Conservation (phyloP, 176 grass and related monocot genomes). For the Carex kokanica region DNA sequence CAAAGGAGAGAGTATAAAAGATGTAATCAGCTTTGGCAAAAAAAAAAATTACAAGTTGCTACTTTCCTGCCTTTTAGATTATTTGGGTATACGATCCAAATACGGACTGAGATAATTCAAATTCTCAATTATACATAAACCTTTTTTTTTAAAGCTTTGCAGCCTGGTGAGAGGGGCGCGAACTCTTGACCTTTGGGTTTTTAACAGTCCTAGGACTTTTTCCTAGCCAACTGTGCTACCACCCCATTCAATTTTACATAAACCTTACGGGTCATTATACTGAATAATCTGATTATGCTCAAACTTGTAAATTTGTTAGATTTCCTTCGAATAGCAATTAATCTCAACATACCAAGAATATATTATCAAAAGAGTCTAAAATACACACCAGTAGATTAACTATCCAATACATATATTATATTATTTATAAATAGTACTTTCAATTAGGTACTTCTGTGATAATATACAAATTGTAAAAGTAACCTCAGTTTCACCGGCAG, state of each 20-base stretch:
- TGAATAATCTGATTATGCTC: background rate
- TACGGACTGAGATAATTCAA: background rate
- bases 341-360: background rate
- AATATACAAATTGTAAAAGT: conserved; percentile 24
- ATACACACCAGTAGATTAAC: background rate
- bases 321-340: background rate
- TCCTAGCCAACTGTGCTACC: no score
- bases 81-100: background rate
- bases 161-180: no score
- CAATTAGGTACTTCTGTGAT: background rate
- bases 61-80: background rate
- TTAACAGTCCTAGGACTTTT: no score
- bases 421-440: background rate
- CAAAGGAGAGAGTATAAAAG: conserved; percentile 19
- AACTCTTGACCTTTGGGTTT: no score
- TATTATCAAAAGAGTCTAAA: background rate
- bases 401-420: background rate
- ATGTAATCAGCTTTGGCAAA: background rate
- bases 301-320: background rate
- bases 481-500: conserved; percentile 85
- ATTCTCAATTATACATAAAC: background rate
- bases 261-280: background rate
- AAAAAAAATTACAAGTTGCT: conserved; percentile 6
- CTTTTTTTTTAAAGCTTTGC: background rate
- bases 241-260: no score